phyloP scores from a whole-genome alignment of 805 yeast species.

The Yarrowia hollandica region DNA sequence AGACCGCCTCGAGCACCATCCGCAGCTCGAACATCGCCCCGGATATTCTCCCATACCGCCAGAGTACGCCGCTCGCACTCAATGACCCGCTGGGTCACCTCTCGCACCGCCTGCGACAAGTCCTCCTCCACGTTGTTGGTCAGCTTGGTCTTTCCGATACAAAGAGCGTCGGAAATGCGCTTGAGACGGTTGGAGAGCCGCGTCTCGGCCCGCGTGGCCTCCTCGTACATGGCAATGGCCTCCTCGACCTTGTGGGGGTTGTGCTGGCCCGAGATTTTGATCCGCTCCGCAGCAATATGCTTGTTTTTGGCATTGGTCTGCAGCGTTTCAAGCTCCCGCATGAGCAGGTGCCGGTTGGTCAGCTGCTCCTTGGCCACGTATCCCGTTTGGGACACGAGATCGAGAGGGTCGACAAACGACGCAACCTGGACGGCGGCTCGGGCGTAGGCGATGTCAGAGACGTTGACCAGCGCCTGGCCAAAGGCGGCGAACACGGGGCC shows the following conservation, averaged over 20 bases:
- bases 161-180: constrained; percentile 82
- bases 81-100: constrained; percentile 66
- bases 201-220: constrained; percentile 73
- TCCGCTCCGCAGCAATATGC: constrained; percentile 67
- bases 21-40: constrained; percentile 70
- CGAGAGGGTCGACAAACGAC: constrained; percentile 72
- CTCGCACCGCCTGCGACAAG: constrained; percentile 55
- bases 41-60: constrained; percentile 66
- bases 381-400: constrained; percentile 66
- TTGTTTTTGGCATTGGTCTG: constrained; percentile 69
- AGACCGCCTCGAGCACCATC: constrained; percentile 73
- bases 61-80: constrained; percentile 84
- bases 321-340: constrained; percentile 83
- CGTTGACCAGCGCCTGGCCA: constrained; percentile 43
- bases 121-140: constrained; percentile 57
- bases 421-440: constrained; percentile 73
- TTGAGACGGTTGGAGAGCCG: constrained; percentile 74
- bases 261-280: constrained; percentile 69
- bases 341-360: constrained; percentile 86
- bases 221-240: constrained; percentile 75
- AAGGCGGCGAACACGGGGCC: constrained; percentile 65
- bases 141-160: constrained; percentile 66
- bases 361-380: constrained; percentile 88
- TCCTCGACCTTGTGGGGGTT: constrained; percentile 91
- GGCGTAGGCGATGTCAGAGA: constrained; percentile 62